phyloP scores from a whole-genome alignment of 2,329 filamentous ascomycete genomes.

The Pezicula radicicola region DNA sequence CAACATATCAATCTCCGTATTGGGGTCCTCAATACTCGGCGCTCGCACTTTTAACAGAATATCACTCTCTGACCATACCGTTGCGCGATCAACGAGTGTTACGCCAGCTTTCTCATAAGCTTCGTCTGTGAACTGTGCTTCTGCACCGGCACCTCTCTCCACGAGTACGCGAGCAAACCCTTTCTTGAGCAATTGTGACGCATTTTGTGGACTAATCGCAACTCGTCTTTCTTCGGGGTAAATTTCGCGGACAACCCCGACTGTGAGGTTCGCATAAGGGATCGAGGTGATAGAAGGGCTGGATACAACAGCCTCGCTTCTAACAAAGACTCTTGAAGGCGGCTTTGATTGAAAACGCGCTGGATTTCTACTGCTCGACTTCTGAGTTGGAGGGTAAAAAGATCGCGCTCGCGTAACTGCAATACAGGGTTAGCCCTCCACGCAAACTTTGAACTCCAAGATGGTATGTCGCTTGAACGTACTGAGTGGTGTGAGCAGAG shows the following conservation, averaged over 20 bases:
- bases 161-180: slow-evolving; percentile 76
- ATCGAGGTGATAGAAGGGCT: slow-evolving; percentile 16
- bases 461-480: not conserved
- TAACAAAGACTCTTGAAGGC: not conserved
- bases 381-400: not conserved
- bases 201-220: slow-evolving; percentile 81
- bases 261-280: slow-evolving; percentile 69
- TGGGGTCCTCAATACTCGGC: slow-evolving; percentile 54
- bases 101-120: slow-evolving; percentile 78
- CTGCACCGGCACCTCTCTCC: slow-evolving; percentile 74
- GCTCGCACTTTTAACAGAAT: slow-evolving; percentile 83
- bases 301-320: slow-evolving; percentile 4
- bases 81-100: slow-evolving; percentile 65
- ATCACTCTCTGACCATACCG: slow-evolving; percentile 72
- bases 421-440: not conserved
- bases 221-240: slow-evolving; percentile 78
- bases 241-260: slow-evolving; percentile 79
- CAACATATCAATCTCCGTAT: slow-evolving; percentile 66
- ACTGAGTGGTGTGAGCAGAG: slow-evolving; percentile 14
- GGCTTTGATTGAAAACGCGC: not conserved
- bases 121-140: slow-evolving; percentile 74
- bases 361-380: not conserved
- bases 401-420: not conserved
- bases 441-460: not conserved
- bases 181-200: slow-evolving; percentile 78